These are phyloP conservation scores for Paxillus rubicundulus DNA, from an alignment of 768 basidiomycete genomes.

Conservation along the genomic window DNA sequence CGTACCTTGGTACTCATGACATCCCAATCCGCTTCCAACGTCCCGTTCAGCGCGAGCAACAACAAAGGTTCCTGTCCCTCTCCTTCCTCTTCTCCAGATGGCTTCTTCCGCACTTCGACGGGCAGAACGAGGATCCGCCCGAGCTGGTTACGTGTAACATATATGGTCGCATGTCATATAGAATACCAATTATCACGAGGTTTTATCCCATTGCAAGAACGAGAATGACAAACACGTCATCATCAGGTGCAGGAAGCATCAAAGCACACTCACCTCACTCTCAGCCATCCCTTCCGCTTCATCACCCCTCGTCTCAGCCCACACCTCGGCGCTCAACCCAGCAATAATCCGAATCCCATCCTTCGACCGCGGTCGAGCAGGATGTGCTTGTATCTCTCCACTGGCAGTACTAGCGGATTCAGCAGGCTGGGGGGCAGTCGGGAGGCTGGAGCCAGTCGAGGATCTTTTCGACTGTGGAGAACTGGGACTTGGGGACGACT, in stretches of 20 bases:
- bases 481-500: slow-evolving; percentile 12
- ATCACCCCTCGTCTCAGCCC: slow-evolving; percentile 70
- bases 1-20: slow-evolving; percentile 61
- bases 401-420: slow-evolving; percentile 11
- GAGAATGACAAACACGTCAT: neutral
- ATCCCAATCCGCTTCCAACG: slow-evolving; percentile 61
- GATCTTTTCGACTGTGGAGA: slow-evolving; percentile 12
- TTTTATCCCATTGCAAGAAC: neutral
- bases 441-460: neutral
- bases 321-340: slow-evolving; percentile 71
- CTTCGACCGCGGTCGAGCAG: slow-evolving; percentile 44
- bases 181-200: neutral
- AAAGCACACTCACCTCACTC: slow-evolving; percentile 55
- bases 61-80: slow-evolving; percentile 51
- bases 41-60: slow-evolving; percentile 68
- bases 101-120: slow-evolving; percentile 42
- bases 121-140: slow-evolving; percentile 71
- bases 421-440: slow-evolving; percentile 10
- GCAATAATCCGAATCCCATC: slow-evolving; percentile 73
- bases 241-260: neutral
- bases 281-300: slow-evolving; percentile 60
- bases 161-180: neutral
- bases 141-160: slow-evolving; percentile 40
- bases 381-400: slow-evolving; percentile 3
- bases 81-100: neutral